A percentile compares a stretch with the other conserved stretches of the same genome.
Conservation (phyloP, 768 basidiomycete species). For the Tulasnella sp. region DNA sequence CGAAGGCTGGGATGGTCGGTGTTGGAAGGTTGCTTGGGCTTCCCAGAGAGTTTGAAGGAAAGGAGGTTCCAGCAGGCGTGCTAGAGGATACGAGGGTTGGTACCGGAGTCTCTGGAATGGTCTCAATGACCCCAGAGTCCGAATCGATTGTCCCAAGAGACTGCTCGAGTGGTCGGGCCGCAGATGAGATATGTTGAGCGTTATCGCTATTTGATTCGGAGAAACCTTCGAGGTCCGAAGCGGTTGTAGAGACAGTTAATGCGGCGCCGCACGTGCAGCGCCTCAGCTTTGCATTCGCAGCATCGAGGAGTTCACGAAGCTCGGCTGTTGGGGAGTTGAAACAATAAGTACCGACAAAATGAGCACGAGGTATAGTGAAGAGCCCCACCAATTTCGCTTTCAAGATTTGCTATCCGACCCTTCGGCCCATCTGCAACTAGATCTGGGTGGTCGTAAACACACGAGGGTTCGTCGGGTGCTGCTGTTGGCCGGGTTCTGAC, state of each 20-base stretch:
- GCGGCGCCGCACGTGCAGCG: background rate
- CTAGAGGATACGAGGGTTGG: background rate
- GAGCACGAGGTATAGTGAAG: too few species aligned
- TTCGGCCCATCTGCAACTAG: slow-evolving; percentile 9
- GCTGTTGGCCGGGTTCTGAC: background rate
- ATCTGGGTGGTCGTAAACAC: slow-evolving; percentile 6
- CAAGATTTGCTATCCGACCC: background rate
- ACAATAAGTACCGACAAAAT: background rate
- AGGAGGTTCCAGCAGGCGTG: background rate
- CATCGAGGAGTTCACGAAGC: background rate
- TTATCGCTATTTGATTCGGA: background rate
- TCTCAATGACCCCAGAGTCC: background rate
- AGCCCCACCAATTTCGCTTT: background rate
- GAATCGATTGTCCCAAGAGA: background rate
- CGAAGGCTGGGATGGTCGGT: background rate
- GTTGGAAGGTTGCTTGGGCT: background rate
- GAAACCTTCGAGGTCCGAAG: background rate
- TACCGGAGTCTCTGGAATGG: background rate
- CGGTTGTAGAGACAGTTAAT: background rate
- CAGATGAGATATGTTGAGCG: background rate
- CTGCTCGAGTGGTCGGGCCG: background rate
- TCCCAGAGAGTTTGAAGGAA: background rate
- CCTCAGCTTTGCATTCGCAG: background rate
- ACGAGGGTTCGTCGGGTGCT: background rate
- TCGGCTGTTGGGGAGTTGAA: background rate